Evolutionary conservation across 495 filamentous ascomycete genomes (phyloP).

Genomic region (Xylaria castorea): DNA sequence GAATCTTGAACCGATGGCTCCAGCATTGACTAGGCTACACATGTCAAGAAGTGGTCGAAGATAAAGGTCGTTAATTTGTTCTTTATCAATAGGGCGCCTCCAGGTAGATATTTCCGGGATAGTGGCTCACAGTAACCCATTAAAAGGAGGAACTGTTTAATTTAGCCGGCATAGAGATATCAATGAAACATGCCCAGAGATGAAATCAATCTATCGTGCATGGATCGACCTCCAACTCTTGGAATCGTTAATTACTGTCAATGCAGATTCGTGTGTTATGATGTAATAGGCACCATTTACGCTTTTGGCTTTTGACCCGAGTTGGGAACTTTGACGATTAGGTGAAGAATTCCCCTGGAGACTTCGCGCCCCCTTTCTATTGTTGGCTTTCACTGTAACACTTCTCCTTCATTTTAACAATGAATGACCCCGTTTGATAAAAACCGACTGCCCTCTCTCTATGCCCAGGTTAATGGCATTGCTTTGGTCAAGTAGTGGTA

Average conservation of each 20-base stretch:
- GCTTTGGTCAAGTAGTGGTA: not conserved
- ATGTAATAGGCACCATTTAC: constrained; percentile 1
- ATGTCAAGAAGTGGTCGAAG: not conserved
- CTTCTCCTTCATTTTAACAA: not conserved
- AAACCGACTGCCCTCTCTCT: not conserved
- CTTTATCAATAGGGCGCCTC: not conserved
- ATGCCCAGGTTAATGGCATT: too few relatives aligned
- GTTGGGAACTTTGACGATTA: not conserved
- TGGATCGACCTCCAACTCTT: not conserved
- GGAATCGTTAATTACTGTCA: not conserved
- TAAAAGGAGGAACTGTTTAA: not conserved
- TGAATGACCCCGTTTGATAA: not conserved
- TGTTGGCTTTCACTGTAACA: not conserved
- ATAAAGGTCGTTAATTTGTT: not conserved
- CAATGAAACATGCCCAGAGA: not conserved
- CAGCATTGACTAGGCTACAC: not conserved
- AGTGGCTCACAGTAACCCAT: not conserved
- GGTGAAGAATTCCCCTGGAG: not conserved
- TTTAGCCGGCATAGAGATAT: not conserved
- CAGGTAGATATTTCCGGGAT: not conserved
- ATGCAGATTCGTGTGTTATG: not conserved
- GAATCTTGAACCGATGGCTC: not conserved
- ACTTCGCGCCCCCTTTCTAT: not conserved
- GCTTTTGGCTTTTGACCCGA: not conserved
- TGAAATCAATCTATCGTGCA: constrained; percentile 7